Conservation (phyloP, 352 stramenopile species). For the Phytopythium ostracodes region DNA sequence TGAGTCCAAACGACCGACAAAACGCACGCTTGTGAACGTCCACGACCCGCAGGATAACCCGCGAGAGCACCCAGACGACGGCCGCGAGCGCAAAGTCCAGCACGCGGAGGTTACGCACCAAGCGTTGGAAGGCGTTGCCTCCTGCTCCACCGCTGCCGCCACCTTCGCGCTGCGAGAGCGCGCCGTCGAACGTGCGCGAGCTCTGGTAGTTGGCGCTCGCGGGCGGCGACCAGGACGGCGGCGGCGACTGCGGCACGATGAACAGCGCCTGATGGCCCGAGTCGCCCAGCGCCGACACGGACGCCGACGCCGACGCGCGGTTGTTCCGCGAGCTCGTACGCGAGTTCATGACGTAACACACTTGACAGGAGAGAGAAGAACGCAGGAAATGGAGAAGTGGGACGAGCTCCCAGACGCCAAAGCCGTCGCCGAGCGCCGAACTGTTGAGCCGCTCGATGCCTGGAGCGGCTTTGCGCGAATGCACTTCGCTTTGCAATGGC, state of each 20-base stretch:
- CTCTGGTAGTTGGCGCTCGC: conserved; percentile 8
- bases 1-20: not conserved
- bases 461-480: not conserved
- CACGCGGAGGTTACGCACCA: conserved; percentile 21
- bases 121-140: conserved; percentile 10
- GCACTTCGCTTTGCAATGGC: not conserved
- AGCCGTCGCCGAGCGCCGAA: not conserved
- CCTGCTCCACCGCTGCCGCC: too few relatives aligned
- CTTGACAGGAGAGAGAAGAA: too few relatives aligned
- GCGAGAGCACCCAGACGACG: conserved; percentile 31
- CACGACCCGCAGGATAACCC: conserved; percentile 32
- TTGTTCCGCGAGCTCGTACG: not conserved
- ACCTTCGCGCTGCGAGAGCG: not conserved
- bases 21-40: conserved; percentile 32
- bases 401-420: too few relatives aligned
- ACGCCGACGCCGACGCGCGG: conserved; percentile 1
- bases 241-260: conserved; percentile 6
- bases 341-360: not conserved
- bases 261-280: not conserved
- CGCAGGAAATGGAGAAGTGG: not conserved
- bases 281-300: conserved; percentile 1
- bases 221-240: conserved; percentile 8
- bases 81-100: conserved; percentile 29
- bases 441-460: not conserved
- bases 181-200: not conserved